Evolutionary conservation across 129 eudicot genomes (phyloP).

Genomic region (Deinandra increscens): DNA sequence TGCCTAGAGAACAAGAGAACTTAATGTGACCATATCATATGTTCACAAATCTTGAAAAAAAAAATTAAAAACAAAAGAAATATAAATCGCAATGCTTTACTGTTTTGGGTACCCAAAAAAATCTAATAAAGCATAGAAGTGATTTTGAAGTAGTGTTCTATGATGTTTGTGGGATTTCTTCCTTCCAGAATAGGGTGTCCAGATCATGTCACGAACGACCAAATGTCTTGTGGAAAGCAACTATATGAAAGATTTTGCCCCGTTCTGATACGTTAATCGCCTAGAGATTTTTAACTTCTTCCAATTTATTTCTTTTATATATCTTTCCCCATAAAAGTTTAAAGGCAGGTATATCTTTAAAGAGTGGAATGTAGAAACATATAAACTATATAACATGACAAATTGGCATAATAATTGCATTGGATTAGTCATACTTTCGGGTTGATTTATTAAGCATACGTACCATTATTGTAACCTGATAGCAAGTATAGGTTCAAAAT

Average conservation of each 20-base stretch:
- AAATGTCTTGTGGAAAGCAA: neutral
- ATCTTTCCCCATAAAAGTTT: neutral
- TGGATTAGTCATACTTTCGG: neutral
- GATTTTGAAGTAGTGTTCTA: neutral
- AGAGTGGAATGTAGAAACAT: neutral
- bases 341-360: neutral
- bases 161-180: neutral
- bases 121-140: neutral
- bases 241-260: neutral
- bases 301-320: neutral
- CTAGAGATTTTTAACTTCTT: neutral
- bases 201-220: neutral
- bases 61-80: neutral
- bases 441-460: neutral
- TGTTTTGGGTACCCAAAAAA: neutral
- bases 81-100: neutral
- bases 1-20: neutral
- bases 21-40: neutral
- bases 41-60: slow-evolving; percentile 3
- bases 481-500: neutral
- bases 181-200: neutral
- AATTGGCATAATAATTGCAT: neutral
- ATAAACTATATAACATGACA: neutral
- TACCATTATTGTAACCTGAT: neutral
- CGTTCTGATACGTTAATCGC: neutral